These are phyloP conservation scores for Sindora glabra DNA, from an alignment of 306 rosid species.

Conservation along the genomic window DNA sequence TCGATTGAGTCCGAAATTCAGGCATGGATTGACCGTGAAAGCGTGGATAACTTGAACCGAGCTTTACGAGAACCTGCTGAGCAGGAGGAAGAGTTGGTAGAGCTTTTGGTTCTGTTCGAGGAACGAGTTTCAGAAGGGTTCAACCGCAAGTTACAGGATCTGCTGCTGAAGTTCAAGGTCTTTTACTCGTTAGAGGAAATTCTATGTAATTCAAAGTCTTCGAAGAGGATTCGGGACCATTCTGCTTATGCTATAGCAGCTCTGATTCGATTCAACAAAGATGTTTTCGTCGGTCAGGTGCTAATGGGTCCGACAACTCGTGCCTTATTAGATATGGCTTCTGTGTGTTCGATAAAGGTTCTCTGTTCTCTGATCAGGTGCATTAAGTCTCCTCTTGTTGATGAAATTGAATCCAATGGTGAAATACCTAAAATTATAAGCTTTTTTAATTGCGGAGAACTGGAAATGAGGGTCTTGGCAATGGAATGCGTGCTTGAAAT, in stretches of 20 bases:
- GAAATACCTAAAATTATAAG: constrained; percentile 45
- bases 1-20: constrained; percentile 70
- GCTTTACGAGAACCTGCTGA: constrained; percentile 6
- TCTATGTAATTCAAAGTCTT: constrained; percentile 32
- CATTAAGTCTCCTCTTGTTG: constrained; percentile 78
- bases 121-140: constrained; percentile 56
- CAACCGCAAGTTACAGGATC: constrained; percentile 57
- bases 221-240: constrained; percentile 40
- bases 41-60: constrained; percentile 26
- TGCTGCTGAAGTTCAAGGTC: constrained; percentile 50
- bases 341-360: constrained; percentile 38
- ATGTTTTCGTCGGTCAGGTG: constrained; percentile 81
- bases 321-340: constrained; percentile 42
- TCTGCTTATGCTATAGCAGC: constrained; percentile 37
- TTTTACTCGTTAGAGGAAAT: constrained; percentile 37
- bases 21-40: constrained; percentile 83
- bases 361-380: constrained; percentile 45
- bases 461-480: constrained; percentile 31
- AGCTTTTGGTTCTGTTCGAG: constrained; percentile 43
- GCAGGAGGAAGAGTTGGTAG: constrained; percentile 24
- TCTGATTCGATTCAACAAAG: constrained; percentile 71
- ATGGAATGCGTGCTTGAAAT: constrained; percentile 66
- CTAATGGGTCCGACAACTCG: constrained; percentile 47
- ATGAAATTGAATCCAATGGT: constrained; percentile 63
- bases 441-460: constrained; percentile 27